Evolutionary conservation across 2,329 filamentous ascomycete genomes (phyloP), one percentile per base, ranked within the genome.

Genomic region (Scedosporium dehoogii): DNA sequence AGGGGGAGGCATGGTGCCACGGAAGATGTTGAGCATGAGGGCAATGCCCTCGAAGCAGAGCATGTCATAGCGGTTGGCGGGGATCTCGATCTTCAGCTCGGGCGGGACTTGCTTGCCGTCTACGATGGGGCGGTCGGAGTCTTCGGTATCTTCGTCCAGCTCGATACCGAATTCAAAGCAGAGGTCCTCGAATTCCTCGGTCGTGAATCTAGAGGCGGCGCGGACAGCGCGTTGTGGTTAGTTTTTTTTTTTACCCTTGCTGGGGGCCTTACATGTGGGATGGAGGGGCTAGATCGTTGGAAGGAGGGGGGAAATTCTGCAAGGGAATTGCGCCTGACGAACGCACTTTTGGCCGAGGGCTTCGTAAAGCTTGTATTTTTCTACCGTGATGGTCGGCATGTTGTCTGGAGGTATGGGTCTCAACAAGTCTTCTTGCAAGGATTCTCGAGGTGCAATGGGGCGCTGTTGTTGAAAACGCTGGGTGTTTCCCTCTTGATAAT

Each of bases 121-220:
- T 70, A 90, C 83, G 63, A 89, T 78, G 38, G 90, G 89, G 57
- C 90, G 82, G 67, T 91, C 86, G 29, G 61, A 21, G 63, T 85
- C 81, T 68, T 91, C 88, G 59, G 90, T 94, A 75, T 99, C 94
- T 79, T 97, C 93, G 78, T 99, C 94, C 69, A 99, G 85, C 77
- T 99, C 94, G 73, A 99, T 96, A 64, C 92, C 92, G 73, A 96
- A 99, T 71, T 99, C 93, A 83, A 99, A 99, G 77, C 94, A 97
- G 69, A 99, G 82, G 72, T 96, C 90, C 76, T 99, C 94, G 73
- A 99, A 99, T 72, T 96, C 91, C 70, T 96, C 86, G 66, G 91
- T 94, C 62, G 93, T 96, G 76, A 90, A 93, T 68, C 89, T 92
- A 64, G 48, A 38, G 38, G 21, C 23, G 33, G 48, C 42, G 48